phyloP scores from a whole-genome alignment of 345 rosid genomes.

The Brassica nigra region DNA sequence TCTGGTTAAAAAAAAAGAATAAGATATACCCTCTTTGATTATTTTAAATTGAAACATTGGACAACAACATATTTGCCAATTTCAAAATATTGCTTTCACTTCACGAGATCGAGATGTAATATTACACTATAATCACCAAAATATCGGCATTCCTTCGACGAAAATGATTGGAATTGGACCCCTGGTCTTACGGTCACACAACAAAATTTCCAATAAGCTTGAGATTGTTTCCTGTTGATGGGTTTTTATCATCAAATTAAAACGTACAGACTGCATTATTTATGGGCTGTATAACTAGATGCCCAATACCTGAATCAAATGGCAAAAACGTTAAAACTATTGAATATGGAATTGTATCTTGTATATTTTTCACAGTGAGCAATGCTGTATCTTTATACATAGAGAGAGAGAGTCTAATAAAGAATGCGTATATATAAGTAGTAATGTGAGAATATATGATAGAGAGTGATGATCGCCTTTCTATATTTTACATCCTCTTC shows the following conservation, averaged over 20 bases:
- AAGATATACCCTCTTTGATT: not conserved
- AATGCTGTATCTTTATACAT: too few relatives aligned
- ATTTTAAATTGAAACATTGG: not conserved
- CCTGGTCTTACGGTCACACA: not conserved
- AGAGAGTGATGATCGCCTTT: too few relatives aligned
- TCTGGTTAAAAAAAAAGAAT: too few relatives aligned
- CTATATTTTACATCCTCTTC: too few relatives aligned
- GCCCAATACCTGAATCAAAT: not conserved
- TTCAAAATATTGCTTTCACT: constrained; percentile 29
- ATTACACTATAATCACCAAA: constrained; percentile 2
- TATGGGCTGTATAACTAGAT: not conserved
- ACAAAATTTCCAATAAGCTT: not conserved
- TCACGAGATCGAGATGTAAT: constrained; percentile 25
- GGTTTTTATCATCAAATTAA: not conserved
- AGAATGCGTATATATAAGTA: too few relatives aligned
- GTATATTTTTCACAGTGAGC: too few relatives aligned
- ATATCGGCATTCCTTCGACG: constrained; percentile 28
- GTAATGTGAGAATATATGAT: too few relatives aligned
- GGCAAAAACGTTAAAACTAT: not conserved
- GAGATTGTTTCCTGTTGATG: not conserved
- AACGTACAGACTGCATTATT: not conserved
- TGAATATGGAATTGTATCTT: too few relatives aligned
- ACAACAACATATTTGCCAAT: not conserved
- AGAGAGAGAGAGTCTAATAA: not conserved
- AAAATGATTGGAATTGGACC: constrained; percentile 35